These are phyloP conservation scores for Albifimbria verrucaria DNA, from an alignment of 2,329 filamentous ascomycete genomes.

Conservation along the genomic window DNA sequence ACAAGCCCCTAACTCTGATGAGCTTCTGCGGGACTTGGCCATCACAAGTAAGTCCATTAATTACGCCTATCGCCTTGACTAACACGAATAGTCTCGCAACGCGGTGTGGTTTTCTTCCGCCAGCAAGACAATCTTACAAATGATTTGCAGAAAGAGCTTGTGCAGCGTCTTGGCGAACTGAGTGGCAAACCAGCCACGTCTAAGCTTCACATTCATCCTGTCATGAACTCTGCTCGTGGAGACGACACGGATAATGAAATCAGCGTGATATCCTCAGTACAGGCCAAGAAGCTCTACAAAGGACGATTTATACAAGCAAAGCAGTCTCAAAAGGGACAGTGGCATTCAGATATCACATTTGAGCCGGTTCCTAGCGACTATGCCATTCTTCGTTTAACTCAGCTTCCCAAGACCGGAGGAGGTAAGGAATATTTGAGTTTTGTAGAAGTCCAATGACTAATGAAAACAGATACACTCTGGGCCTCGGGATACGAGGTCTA, in stretches of 20 bases:
- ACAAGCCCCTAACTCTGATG: slow-evolving; percentile 51
- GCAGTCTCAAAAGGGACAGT: slow-evolving; percentile 42
- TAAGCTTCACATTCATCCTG: slow-evolving; percentile 48
- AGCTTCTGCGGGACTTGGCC: slow-evolving; percentile 56
- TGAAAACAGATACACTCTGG: slow-evolving; percentile 41
- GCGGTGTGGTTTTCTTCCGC: slow-evolving; percentile 64
- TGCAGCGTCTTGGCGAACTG: slow-evolving; percentile 36
- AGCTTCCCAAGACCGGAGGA: slow-evolving; percentile 51
- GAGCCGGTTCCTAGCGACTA: slow-evolving; percentile 56
- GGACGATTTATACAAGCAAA: slow-evolving; percentile 51
- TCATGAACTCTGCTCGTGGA: slow-evolving; percentile 23
- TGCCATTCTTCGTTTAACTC: slow-evolving; percentile 48
- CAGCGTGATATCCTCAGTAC: neutral
- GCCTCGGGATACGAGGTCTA: slow-evolving; percentile 58
- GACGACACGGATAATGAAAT: slow-evolving; percentile 44
- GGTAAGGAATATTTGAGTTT: slow-evolving; percentile 15
- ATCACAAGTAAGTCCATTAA: slow-evolving; percentile 46
- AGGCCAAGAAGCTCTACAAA: slow-evolving; percentile 35
- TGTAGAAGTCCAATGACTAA: neutral
- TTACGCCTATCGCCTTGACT: neutral
- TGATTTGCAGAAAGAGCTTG: slow-evolving; percentile 58
- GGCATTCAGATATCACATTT: slow-evolving; percentile 32
- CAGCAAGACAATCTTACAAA: slow-evolving; percentile 55
- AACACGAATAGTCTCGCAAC: slow-evolving; percentile 48
- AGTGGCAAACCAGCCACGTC: slow-evolving; percentile 37